Evolutionary conservation across 768 basidiomycete genomes (phyloP).

Genomic region (Mycena rosella): DNA sequence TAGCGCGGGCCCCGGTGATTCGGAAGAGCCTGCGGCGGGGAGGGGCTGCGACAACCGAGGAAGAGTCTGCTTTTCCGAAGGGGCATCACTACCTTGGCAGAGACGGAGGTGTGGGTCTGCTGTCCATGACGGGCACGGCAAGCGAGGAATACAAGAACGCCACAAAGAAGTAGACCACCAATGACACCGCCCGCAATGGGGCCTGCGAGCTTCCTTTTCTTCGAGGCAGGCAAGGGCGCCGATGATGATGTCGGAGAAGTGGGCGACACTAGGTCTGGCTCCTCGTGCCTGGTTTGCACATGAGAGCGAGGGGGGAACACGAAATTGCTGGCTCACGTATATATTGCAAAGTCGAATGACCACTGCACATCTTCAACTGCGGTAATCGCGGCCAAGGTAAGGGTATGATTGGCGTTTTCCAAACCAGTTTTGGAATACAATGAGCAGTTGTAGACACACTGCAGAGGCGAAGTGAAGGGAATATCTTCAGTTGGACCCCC

Average conservation of each 20-base stretch:
- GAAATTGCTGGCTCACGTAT: slow-evolving; percentile 19
- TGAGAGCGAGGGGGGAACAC: slow-evolving; percentile 12
- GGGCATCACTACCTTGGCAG: slow-evolving; percentile 11
- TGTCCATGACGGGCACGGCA: slow-evolving; percentile 17
- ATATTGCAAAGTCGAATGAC: slow-evolving; percentile 26
- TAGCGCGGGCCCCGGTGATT: slow-evolving; percentile 10
- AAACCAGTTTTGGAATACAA: slow-evolving; percentile 25
- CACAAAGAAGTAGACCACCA: slow-evolving; percentile 18
- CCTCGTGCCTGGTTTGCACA: slow-evolving; percentile 5
- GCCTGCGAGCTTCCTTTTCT: slow-evolving; percentile 24
- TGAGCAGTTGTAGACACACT: slow-evolving; percentile 16
- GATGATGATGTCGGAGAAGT: slow-evolving; percentile 16
- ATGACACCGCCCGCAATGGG: slow-evolving; percentile 23
- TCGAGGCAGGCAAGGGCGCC: slow-evolving; percentile 2
- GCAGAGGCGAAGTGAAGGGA: slow-evolving; percentile 9
- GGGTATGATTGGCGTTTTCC: slow-evolving; percentile 20
- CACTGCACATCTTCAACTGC: slow-evolving; percentile 7
- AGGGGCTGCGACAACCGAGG: slow-evolving; percentile 12
- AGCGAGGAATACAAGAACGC: slow-evolving; percentile 20
- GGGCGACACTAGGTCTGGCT: slow-evolving; percentile 10
- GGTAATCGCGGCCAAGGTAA: slow-evolving; percentile 9
- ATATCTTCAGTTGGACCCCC: slow-evolving; percentile 9
- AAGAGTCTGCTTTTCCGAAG: slow-evolving; percentile 24
- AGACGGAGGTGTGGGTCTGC: slow-evolving; percentile 13
- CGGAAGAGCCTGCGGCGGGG: slow-evolving; percentile 10